Conservation (phyloP, 257 asterid species). For the Solanum etuberosum region DNA sequence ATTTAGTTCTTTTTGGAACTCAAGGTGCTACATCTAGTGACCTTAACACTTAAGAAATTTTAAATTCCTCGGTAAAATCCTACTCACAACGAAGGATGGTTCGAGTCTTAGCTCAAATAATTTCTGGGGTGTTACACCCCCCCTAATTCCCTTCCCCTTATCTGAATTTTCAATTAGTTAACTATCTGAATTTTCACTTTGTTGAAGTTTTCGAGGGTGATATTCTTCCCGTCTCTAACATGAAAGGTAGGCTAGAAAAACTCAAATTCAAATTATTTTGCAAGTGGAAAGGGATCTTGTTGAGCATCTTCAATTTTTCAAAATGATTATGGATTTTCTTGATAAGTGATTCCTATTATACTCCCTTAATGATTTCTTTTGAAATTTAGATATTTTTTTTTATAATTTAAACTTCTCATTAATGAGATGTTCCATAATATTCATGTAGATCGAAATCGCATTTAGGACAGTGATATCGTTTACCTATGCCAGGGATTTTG, state of each 20-base stretch:
- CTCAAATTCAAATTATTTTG: background rate
- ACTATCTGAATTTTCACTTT: no score
- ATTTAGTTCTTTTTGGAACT: no score
- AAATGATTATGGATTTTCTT: background rate
- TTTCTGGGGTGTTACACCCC: no score
- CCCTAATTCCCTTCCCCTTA: background rate
- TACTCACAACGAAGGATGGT: no score
- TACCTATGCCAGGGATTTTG: conserved; percentile 28
- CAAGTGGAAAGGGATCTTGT: background rate
- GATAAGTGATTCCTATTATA: background rate
- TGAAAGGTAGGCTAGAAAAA: background rate
- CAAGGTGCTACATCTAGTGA: no score
- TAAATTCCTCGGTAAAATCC: no score
- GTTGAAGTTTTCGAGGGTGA: background rate
- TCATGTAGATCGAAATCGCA: conserved; percentile 44
- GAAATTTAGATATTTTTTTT: no score
- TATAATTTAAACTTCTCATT: background rate
- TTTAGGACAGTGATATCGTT: conserved; percentile 20
- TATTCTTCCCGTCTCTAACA: background rate
- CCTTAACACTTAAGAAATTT: no score
- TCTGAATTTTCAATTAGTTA: no score
- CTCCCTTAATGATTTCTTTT: background rate
- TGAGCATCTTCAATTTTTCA: background rate
- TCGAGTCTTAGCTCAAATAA: no score
- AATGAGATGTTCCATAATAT: conserved; percentile 16